These are phyloP conservation scores for Ammopiptanthus mongolicus DNA, from an alignment of 306 rosid species.

Conservation along the genomic window DNA sequence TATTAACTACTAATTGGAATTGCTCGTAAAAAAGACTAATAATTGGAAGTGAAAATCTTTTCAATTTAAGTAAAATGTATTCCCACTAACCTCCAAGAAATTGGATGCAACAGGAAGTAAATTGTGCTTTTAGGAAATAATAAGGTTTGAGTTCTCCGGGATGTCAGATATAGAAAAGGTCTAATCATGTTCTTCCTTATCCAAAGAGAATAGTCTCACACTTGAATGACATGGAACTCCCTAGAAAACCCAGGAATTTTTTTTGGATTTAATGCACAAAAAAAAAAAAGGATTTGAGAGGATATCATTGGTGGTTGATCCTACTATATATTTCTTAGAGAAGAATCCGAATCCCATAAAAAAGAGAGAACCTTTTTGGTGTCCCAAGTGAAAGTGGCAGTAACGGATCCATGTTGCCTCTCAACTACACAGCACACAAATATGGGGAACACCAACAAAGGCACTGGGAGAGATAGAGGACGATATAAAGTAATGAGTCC, in stretches of 20 bases:
- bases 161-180: no score
- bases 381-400: constrained; percentile 20
- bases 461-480: neutral
- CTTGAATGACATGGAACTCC: neutral
- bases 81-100: no score
- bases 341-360: constrained; percentile 21
- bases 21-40: no score
- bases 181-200: no score
- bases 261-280: no score
- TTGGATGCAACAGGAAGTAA: neutral
- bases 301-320: neutral
- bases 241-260: no score
- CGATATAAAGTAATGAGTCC: neutral
- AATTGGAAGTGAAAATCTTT: neutral
- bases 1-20: neutral
- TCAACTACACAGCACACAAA: constrained; percentile 29
- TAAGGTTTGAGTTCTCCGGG: no score
- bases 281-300: neutral
- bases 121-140: no score
- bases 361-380: neutral
- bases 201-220: neutral
- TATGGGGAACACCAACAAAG: constrained; percentile 15
- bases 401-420: constrained; percentile 25
- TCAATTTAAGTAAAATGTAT: neutral
- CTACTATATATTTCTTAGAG: neutral